Base-by-base conservation (phyloP, 2,329 filamentous ascomycete genomes). In the Macrophomina pseudophaseolina region DNA sequence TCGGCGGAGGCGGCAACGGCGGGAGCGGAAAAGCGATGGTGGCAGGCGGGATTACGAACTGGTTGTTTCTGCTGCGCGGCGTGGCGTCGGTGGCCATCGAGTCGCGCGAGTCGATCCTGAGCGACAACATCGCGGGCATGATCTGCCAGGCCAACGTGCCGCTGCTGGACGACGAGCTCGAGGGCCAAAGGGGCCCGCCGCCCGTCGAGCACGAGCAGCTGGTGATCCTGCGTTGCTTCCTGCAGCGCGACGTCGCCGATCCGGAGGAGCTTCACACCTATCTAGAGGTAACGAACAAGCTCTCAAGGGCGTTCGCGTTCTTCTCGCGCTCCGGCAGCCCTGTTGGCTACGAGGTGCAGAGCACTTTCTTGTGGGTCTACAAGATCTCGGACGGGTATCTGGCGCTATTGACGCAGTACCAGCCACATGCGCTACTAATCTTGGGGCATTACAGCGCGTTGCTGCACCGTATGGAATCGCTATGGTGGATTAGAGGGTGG, bases 141-240 rank as follows among this genome's bases (percentile, higher is more conserved):
- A 28, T 62, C 30, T 44, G 33, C 32, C 44, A 35, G 3, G n/a
- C 30, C 4, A 49, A 62, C 42, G 58, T 62, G 38, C 58, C 58
- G 8, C n/a, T 28, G 14, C 58, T 62, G 2, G 51, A 64, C 49
- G 18, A 30, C 4, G 62, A 64, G 12, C 3, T 54, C 48, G 62
- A 32, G 16, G 12, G 9, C 18, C 5, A 14, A n/a, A 70, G 74
- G 23, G 74, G 58, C 12, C 58, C 42, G 9, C 40, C 58, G 9
- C 32, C 58, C 23, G 44, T 74, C 1, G 72, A 78, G 33, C 73
- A 75, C 42, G 74, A 76, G 30, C 72, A 74, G n/a, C 68, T 80
- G 5, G 69, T 71, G 2, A 71, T 7, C 23, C 18, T 64, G 62
- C 35, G 51, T 1, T 48, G 38, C 35, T 64, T 54, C 35, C n/a